Base-by-base conservation (phyloP, 352 stramenopile genomes). In the Plasmopara muralis region DNA sequence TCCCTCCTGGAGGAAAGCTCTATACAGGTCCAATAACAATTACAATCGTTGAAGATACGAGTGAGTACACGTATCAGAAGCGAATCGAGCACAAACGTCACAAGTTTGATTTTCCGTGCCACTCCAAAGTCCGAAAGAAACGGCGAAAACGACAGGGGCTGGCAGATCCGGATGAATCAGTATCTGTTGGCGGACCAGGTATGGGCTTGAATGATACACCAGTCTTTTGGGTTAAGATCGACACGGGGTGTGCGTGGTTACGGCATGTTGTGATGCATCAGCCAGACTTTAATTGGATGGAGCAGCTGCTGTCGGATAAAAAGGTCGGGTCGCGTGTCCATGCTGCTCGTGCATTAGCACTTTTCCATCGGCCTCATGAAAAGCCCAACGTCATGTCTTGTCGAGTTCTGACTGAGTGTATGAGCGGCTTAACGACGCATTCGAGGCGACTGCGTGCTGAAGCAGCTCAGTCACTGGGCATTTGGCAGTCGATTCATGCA, bases 211-310 rank as follows among this genome's bases (percentile, higher is more conserved):
- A 93, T 55, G 83, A 93, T 50, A 93, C 83, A 18, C 83, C 83
- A 5, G 83, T 93, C 10, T 93, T 84, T 43, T 93, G 83, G 83
- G 81, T 93, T 9, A 90, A 93, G 57, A 85, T 93, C 33, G 83
- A 93, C 47, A 85, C 80, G 12, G 80, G 74, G 3, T 85, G 69
- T 50, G 67, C 74, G 18, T 93, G 83, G 83, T 55, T 93, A 4
- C 67, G 80, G 6, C 83, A 93, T 40, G 77, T 93, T 1, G 83
- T 93, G 10, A 87, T 93, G 77, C 78, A 93, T 37, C 83, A 93
- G 38, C 83, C 83, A 2, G 83, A 93, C 42, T 93, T 91, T 49
- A 93, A 93, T 61, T 93, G 83, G 83, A 91, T 91, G 78, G 83
- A 93, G 64, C 83, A 93, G 46, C 53, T 93, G 0, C 47, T 91